Evolutionary conservation across 2,329 filamentous ascomycete genomes (phyloP).

Genomic region (Coniochaeta sp.): DNA sequence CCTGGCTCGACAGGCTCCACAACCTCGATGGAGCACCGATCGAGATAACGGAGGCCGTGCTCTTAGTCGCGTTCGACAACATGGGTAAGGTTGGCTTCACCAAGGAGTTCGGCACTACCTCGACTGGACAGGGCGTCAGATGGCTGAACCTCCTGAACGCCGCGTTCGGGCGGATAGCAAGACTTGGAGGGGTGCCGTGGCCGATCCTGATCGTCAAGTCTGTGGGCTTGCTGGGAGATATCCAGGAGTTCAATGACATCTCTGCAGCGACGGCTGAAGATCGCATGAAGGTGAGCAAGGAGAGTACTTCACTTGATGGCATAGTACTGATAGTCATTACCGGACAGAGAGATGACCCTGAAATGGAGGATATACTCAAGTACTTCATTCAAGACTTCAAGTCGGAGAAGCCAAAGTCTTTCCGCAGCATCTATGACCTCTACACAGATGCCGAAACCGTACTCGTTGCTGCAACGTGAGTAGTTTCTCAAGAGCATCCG

Average conservation of each 20-base stretch:
- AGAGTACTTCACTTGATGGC: too few relatives aligned
- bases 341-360: conserved; percentile 4
- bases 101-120: neutral
- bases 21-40: neutral
- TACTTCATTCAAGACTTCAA: conserved; percentile 7
- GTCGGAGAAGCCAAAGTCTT: conserved; percentile 8
- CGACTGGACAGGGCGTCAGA: neutral
- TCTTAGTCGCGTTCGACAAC: conserved; percentile 4
- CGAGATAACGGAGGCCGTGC: neutral
- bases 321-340: too few relatives aligned
- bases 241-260: conserved; percentile 1
- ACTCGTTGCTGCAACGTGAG: conserved; percentile 3
- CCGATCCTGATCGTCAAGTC: neutral
- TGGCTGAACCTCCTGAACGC: conserved; percentile 1
- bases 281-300: neutral
- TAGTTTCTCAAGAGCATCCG: neutral
- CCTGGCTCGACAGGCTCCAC: conserved; percentile 2
- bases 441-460: conserved; percentile 5
- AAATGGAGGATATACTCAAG: conserved; percentile 7
- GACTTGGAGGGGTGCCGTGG: neutral
- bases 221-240: neutral
- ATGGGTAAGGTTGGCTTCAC: conserved; percentile 5
- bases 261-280: neutral
- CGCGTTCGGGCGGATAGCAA: neutral
- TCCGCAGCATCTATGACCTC: conserved; percentile 3